Evolutionary conservation across 1,139 yeast species (phyloP).

Genomic region (Nakaseomyces glabratus): DNA sequence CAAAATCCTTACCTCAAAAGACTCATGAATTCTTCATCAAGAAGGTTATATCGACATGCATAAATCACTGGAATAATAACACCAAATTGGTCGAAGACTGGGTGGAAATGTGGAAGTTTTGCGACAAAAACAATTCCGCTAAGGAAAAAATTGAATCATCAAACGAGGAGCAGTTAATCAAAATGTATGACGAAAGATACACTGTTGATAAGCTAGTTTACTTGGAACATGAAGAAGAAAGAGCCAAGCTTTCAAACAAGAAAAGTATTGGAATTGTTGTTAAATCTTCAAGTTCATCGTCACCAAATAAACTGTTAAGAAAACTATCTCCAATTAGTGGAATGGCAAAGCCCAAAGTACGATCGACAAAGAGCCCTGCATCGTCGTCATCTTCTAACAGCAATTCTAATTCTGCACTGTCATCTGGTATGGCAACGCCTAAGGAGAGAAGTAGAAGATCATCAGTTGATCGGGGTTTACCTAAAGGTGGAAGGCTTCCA

Average conservation of each 20-base stretch:
- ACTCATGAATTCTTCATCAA: conserved; percentile 5
- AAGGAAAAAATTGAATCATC: conserved; percentile 11
- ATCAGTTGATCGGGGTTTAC: conserved; percentile 8
- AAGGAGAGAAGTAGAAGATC: conserved; percentile 6
- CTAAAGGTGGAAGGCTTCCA: conserved; percentile 7
- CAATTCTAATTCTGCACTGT: conserved; percentile 2
- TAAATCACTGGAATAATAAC: conserved; percentile 3
- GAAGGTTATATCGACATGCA: conserved; percentile 2
- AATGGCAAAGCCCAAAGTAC: conserved; percentile 1
- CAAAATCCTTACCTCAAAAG: conserved; percentile 4
- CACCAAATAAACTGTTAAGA: conserved; percentile 5
- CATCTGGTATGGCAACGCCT: conserved; percentile 10
- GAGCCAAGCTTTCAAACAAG: conserved; percentile 7
- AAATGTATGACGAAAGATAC: conserved; percentile 24
- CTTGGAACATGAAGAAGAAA: conserved; percentile 13
- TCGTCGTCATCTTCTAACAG: conserved; percentile 2
- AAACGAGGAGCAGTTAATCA: conserved; percentile 15
- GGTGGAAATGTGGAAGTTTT: conserved; percentile 21
- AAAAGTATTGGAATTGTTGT: conserved; percentile 6
- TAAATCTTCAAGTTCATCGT: conserved; percentile 9
- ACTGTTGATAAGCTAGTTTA: conserved; percentile 23
- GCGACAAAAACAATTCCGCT: conserved; percentile 16
- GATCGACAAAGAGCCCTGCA: conserved; percentile 1
- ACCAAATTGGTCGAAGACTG: conserved; percentile 15
- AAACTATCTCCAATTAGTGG: neutral